Base-by-base conservation (phyloP, 441 rosid species). In the Adansonia madagascariensis region DNA sequence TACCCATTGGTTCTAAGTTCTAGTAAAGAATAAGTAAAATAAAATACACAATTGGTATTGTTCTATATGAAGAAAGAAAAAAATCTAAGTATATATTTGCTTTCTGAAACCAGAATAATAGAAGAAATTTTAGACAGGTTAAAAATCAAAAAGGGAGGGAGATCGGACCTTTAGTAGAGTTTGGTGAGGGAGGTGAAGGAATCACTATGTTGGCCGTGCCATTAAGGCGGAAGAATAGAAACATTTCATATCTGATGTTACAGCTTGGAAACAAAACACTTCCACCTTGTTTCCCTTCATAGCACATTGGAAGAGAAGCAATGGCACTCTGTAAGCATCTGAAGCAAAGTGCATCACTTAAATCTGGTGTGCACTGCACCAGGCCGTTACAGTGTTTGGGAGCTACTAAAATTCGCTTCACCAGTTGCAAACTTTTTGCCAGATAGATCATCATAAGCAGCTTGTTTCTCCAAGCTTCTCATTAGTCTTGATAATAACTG, bases 201-300 rank as follows among this genome's bases (percentile, higher is more conserved):
- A 50, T 60, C n/a, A n/a, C 59, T 3, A 15, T 0, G 8, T 11
- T 15, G 68, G 49, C 8, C 6, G 73, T 47, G 4, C 3, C 50
- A 11, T 17, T 52, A 11, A 2, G 27, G 14, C n/a, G 17, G 0
- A 35, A 75, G 47, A 60, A 79, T 1, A 31, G 78, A 47, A 49
- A 61, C 14, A 50, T 0, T 8, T 75, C 78, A 49, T 35, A 79
- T 62, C 82, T 43, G 20, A 79, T 39, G 8, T 15, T 49, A 61
- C 78, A 75, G 60, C 72, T 75, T 10, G 78, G 75, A 27, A 39
- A 18, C 49, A 79, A 8, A 68, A 75, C 63, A 52, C 65, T 22
- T 10, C 75, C 78, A 8, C 71, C 71, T 39, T 10, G 35, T 63
- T 3, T 55, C 27, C 77, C 77, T 27, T 27, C 35, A 52, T 44